Evolutionary conservation across 371 early-diverging fungal species (phyloP).

Genomic region (Conidiobolus incongruus): DNA sequence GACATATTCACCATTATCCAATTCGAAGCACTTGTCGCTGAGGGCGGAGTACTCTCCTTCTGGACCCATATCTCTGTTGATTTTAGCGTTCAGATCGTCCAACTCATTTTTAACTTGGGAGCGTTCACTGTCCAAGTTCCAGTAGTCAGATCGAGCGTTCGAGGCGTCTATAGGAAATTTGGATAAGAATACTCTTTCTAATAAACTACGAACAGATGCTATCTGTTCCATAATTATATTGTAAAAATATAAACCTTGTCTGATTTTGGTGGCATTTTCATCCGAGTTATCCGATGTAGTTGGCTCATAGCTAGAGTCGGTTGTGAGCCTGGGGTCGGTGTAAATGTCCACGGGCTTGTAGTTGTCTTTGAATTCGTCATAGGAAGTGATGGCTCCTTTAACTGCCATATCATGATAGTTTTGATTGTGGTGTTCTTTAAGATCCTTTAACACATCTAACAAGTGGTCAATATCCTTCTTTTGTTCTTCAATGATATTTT

Average conservation of each 20-base stretch:
- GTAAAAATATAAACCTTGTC: too few relatives aligned
- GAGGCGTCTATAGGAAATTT: slow-evolving; percentile 2
- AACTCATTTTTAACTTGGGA: slow-evolving; percentile 10
- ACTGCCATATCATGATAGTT: slow-evolving; percentile 61
- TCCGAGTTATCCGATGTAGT: too few relatives aligned
- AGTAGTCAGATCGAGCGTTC: slow-evolving; percentile 14
- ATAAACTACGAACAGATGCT: too few relatives aligned
- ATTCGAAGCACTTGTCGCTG: slow-evolving; percentile 37
- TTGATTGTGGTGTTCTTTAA: slow-evolving; percentile 46
- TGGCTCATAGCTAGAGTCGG: not conserved
- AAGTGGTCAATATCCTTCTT: slow-evolving; percentile 15
- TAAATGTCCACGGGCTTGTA: not conserved
- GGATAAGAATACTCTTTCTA: not conserved
- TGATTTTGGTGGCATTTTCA: too few relatives aligned
- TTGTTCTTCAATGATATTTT: slow-evolving; percentile 12
- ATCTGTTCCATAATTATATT: too few relatives aligned
- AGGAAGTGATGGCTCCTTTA: slow-evolving; percentile 28
- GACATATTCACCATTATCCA: slow-evolving; percentile 50
- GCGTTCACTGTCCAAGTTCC: slow-evolving; percentile 11
- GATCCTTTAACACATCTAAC: slow-evolving; percentile 19
- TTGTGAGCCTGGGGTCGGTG: not conserved
- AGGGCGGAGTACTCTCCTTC: slow-evolving; percentile 32
- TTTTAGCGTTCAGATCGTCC: slow-evolving; percentile 11
- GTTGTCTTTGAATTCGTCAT: slow-evolving; percentile 22
- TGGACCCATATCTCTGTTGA: slow-evolving; percentile 30